Percentiles rank a stretch among this genome's conserved stretches.
Conservation (phyloP, 2,329 filamentous ascomycete genomes). For the Pleoardoris graminearum region DNA sequence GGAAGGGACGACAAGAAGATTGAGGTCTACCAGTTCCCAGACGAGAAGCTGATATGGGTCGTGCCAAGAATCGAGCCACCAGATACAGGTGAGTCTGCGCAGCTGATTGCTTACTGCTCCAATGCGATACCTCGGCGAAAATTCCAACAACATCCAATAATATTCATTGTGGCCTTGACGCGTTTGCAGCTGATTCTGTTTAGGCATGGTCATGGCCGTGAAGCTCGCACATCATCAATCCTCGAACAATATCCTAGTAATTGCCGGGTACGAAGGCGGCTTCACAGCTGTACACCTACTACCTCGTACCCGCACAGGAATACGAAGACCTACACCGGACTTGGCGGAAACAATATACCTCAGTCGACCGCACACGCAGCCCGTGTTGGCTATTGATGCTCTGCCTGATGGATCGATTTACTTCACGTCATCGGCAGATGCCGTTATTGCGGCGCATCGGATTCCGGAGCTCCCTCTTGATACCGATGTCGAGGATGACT, state of each 20-base stretch:
- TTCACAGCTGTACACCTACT: constrained; percentile 68
- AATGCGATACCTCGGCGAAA: neutral
- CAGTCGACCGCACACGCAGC: constrained; percentile 73
- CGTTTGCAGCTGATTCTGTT: constrained; percentile 40
- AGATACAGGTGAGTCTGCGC: constrained; percentile 46
- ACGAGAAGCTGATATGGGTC: constrained; percentile 67
- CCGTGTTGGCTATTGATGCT: constrained; percentile 68
- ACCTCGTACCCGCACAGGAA: constrained; percentile 37
- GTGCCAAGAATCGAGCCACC: constrained; percentile 51
- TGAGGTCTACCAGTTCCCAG: constrained; percentile 82
- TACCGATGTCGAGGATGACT: neutral
- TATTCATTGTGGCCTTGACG: constrained; percentile 43
- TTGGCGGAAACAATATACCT: constrained; percentile 61
- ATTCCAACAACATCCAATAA: neutral
- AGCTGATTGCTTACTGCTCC: neutral
- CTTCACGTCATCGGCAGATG: constrained; percentile 81
- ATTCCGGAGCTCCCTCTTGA: constrained; percentile 51
- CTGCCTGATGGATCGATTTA: constrained; percentile 58
- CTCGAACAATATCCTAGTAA: constrained; percentile 59
- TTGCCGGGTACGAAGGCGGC: constrained; percentile 86
- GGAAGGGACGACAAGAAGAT: constrained; percentile 59
- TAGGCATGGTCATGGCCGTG: constrained; percentile 90
- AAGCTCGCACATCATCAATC: constrained; percentile 34
- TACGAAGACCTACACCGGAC: constrained; percentile 55
- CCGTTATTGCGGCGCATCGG: constrained; percentile 74